phyloP scores from a whole-genome alignment of 306 rosid species.

The Calophaca sinica region DNA sequence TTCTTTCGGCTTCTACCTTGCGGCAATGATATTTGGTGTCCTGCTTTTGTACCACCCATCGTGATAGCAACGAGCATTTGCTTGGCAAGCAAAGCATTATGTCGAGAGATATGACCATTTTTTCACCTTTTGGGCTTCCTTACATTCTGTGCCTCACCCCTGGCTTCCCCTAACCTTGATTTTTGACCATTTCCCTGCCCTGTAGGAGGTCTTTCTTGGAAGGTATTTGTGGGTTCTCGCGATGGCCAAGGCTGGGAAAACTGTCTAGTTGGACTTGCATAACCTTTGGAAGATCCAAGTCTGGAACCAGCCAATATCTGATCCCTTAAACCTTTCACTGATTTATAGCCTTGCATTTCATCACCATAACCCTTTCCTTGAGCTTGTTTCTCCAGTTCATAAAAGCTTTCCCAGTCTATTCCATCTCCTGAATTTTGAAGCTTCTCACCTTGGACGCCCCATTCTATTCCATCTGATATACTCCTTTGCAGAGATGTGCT shows the following conservation, averaged over 20 bases:
- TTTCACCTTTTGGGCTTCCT: slow-evolving; percentile 74
- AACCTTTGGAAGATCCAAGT: slow-evolving; percentile 64
- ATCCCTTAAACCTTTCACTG: slow-evolving; percentile 78
- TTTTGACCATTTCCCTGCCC: slow-evolving; percentile 64
- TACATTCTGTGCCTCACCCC: slow-evolving; percentile 63
- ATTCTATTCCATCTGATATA: slow-evolving; percentile 86
- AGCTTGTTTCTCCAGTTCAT: slow-evolving; percentile 70
- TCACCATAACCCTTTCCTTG: slow-evolving; percentile 68
- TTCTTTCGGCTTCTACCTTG: slow-evolving; percentile 35
- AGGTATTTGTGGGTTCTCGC: slow-evolving; percentile 56
- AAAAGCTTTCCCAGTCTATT: slow-evolving; percentile 80
- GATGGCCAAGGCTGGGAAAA: slow-evolving; percentile 82
- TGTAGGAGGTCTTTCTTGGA: slow-evolving; percentile 66
- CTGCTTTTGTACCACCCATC: slow-evolving; percentile 21
- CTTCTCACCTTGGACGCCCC: slow-evolving; percentile 70
- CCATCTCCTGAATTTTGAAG: slow-evolving; percentile 71
- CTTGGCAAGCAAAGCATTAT: slow-evolving; percentile 31
- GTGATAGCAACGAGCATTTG: neutral
- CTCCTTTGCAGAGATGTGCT: slow-evolving; percentile 91
- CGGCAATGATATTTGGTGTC: slow-evolving; percentile 22
- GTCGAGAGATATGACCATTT: slow-evolving; percentile 8
- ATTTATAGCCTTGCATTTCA: slow-evolving; percentile 73
- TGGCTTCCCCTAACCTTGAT: slow-evolving; percentile 76
- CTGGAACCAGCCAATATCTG: slow-evolving; percentile 72
- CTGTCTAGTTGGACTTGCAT: slow-evolving; percentile 83